Evolutionary conservation across 2,329 filamentous ascomycete species (phyloP).

Genomic region (Colletotrichum sansevieriae): DNA sequence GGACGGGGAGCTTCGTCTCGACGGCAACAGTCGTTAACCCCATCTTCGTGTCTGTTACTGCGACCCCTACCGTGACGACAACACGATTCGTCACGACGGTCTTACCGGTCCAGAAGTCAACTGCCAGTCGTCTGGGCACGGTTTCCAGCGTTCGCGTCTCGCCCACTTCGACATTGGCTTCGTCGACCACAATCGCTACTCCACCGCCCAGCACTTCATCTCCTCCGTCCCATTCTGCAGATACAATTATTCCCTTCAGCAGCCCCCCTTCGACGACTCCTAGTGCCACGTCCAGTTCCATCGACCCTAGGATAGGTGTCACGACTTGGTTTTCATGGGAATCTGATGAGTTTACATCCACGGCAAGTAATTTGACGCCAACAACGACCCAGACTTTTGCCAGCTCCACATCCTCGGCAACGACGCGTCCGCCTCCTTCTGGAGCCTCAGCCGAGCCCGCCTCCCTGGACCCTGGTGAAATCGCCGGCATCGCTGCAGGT

Average conservation of each 20-base stretch:
- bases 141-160: neutral
- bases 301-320: neutral
- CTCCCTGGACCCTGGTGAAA: constrained; percentile 45
- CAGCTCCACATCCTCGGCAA: constrained; percentile 15
- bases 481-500: constrained; percentile 48
- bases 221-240: neutral
- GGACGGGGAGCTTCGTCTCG: constrained; percentile 23
- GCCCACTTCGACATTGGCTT: neutral
- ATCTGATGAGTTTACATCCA: neutral
- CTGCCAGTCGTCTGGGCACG: neutral
- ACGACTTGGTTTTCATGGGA: constrained; percentile 9
- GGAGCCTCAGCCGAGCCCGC: constrained; percentile 14
- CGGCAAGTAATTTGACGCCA: neutral
- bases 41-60: constrained; percentile 40
- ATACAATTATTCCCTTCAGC: neutral
- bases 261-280: neutral
- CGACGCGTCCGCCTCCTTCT: constrained; percentile 13
- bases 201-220: neutral
- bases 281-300: neutral
- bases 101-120: neutral
- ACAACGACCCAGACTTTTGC: constrained; percentile 15
- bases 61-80: constrained; percentile 33
- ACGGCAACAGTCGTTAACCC: constrained; percentile 33
- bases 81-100: constrained; percentile 36
- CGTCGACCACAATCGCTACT: neutral